These are phyloP conservation scores for Ceratocystis diversiconidia DNA, from an alignment of 2,329 filamentous ascomycete genomes.

Conservation along the genomic window DNA sequence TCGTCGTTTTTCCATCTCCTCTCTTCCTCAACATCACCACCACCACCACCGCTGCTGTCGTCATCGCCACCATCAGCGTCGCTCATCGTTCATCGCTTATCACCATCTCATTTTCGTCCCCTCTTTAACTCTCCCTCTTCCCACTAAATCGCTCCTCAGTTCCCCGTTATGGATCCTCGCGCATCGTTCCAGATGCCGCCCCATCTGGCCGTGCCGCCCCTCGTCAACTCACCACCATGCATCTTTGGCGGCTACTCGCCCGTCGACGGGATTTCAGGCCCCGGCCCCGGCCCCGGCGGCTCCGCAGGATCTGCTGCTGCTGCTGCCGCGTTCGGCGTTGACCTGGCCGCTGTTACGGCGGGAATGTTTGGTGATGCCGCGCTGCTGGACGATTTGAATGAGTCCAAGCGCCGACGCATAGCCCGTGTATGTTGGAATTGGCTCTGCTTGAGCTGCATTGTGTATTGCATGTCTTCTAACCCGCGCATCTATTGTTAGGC, in stretches of 20 bases:
- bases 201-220: constrained; percentile 38
- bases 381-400: constrained; percentile 52
- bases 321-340: constrained; percentile 33
- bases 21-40: neutral
- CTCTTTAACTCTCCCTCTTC: neutral
- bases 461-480: neutral
- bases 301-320: constrained; percentile 27
- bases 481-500: constrained; percentile 37
- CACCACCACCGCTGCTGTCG: neutral
- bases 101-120: neutral
- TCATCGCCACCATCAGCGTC: neutral
- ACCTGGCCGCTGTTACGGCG: constrained; percentile 36
- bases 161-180: constrained; percentile 36
- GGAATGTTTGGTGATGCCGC: constrained; percentile 45
- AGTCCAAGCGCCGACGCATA: constrained; percentile 79
- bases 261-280: constrained; percentile 38
- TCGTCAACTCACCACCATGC: constrained; percentile 54
- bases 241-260: constrained; percentile 51
- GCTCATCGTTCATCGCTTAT: neutral
- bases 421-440: constrained; percentile 46
- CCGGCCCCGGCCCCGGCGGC: neutral
- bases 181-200: constrained; percentile 40
- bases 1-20: neutral
- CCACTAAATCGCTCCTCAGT: neutral
- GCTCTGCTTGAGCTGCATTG: neutral